These are phyloP conservation scores for barley (Hordeum vulgare) DNA, from an alignment of 176 grass and related monocot species.

Conservation along the genomic window MorexV3_pseudomolecules_assembly NC_058518.1:181164153-181164652, in stretches of 20 bases:
- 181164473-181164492: not conserved
- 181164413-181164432: slow-evolving; percentile 95
- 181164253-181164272: not conserved
- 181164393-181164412: slow-evolving; percentile 96
- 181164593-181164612: not conserved
- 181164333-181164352: slow-evolving; percentile 71
- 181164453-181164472: slow-evolving; percentile 56
- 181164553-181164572: too few relatives aligned
- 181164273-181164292: not conserved
- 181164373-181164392: slow-evolving; percentile 76
- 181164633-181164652: not conserved
- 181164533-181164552: too few relatives aligned
- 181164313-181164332: not conserved
- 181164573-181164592: too few relatives aligned
- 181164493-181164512: not conserved
- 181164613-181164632: not conserved
- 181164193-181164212: slow-evolving; percentile 70
- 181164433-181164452: slow-evolving; percentile 93
- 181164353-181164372: slow-evolving; percentile 75
- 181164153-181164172: slow-evolving; percentile 91
- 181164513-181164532: not conserved
- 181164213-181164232: slow-evolving; percentile 78
- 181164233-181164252: not conserved
- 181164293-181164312: not conserved
- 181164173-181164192: slow-evolving; percentile 83